phyloP scores from a whole-genome alignment of 2,329 filamentous ascomycete genomes.

The Grosmannia serpens region DNA sequence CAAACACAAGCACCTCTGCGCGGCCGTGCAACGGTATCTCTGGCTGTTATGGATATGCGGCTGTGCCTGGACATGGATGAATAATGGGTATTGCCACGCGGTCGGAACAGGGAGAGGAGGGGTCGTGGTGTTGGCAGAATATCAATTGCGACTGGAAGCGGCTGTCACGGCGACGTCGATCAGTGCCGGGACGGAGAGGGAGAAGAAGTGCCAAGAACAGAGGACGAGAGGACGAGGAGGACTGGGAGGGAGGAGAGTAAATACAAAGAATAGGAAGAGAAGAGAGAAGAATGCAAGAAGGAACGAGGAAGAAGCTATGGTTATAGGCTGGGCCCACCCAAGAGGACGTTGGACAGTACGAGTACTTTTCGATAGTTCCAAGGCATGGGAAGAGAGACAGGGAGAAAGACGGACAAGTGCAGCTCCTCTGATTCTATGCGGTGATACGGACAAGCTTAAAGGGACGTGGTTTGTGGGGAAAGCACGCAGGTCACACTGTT shows the following conservation, averaged over 20 bases:
- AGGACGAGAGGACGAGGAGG: too few species aligned
- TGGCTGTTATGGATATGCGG: neutral
- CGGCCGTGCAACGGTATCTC: neutral
- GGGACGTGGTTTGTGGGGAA: neutral
- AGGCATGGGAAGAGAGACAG: neutral
- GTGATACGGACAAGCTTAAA: neutral
- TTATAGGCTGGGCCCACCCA: too few species aligned
- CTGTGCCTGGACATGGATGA: neutral
- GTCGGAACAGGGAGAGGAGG: neutral
- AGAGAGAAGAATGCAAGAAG: too few species aligned
- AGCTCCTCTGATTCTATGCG: too few species aligned
- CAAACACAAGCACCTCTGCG: neutral
- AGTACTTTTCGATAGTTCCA: too few species aligned
- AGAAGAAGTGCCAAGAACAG: neutral
- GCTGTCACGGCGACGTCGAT: neutral
- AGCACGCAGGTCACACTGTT: neutral
- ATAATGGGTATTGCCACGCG: neutral
- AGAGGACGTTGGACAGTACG: too few species aligned
- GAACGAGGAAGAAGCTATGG: too few species aligned
- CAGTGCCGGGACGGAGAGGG: neutral
- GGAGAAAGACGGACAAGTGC: too few species aligned
- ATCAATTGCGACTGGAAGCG: neutral
- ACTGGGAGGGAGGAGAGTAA: too few species aligned
- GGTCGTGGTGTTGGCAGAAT: neutral
- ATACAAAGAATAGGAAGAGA: too few species aligned